These are phyloP conservation scores for Trichoderma hamatum DNA, from an alignment of 2,329 filamentous ascomycete species.

Conservation along the genomic window DNA sequence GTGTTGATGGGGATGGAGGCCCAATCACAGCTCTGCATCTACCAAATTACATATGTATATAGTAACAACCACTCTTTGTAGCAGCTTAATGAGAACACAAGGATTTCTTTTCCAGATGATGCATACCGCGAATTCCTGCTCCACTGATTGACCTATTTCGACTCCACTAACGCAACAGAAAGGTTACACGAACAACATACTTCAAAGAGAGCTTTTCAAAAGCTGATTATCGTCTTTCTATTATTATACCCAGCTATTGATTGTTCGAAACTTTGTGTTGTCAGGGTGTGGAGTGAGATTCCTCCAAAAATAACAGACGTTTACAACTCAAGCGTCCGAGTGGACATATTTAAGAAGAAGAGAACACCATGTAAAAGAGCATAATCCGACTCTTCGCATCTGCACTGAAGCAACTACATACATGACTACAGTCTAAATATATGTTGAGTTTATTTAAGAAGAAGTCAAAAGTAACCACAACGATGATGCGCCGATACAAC, in stretches of 20 bases:
- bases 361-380: background rate
- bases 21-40: background rate
- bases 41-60: too few species aligned
- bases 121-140: background rate
- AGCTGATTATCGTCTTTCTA: background rate
- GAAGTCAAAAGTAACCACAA: background rate
- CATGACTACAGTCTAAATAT: background rate
- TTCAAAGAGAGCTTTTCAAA: conserved; percentile 1
- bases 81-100: background rate
- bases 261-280: background rate
- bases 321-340: background rate
- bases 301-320: background rate
- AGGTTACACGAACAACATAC: background rate
- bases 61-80: background rate
- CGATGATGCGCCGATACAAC: background rate
- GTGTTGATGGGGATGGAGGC: background rate
- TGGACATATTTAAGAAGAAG: conserved; percentile 3
- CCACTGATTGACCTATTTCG: too few species aligned
- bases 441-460: conserved; percentile 8
- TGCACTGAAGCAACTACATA: background rate
- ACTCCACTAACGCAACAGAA: background rate
- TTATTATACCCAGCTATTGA: background rate
- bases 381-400: background rate
- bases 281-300: background rate
- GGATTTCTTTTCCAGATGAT: background rate